Base-by-base conservation (phyloP, 176 grass and related monocot genomes). In the Triticum aestivum region DNA sequence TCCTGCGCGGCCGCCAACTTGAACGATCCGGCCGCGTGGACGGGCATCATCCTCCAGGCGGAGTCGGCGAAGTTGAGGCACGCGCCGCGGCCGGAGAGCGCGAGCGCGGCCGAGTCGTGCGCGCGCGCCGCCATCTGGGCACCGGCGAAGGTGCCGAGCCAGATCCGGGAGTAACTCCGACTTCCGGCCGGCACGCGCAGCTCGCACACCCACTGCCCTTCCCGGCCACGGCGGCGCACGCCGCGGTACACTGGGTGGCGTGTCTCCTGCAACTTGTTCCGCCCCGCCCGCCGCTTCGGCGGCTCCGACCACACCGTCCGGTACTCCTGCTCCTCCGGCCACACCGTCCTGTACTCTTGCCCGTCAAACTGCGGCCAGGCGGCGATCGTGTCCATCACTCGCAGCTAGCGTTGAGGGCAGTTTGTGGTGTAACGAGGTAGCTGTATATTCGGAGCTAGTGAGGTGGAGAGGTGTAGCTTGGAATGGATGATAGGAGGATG, bases 41-140 rank as follows among this genome's bases (percentile, higher is more conserved):
- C 61, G 34, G 86, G 85, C 49, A 91, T 85, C 63, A 83, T 81
- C 26, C 58, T 64, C 82, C 80, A 87, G 0, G 87, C 93, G 5
- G 93, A 95, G 79, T 95, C 83, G 8, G 91, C 79, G 86, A 98
- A 98, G 81, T 95, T 98, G 33, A 98, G 89, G 83, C 85, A 90
- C 2, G 95, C 91, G 0, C 11, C 72, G 4, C 26, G 52, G 30
- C 91, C 87, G 14, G 69, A 74, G 24, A 93, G 85, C 9, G 88
- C 76, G 82, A 98, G 83, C 11, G 71, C 75, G 9, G 93, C 95
- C 7, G 90, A 89, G 71, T 98, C 95, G 88, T 97, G 93, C 0
- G 95, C 95, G 29, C 93, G 82, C 18, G 91, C 93, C 0, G 93
- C 93, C 51, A 77, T 70, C 63, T 98, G 93, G 62, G 93, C 83